Conservation (phyloP, 1,139 yeast species). For the Suhomyces terraborum region DNA sequence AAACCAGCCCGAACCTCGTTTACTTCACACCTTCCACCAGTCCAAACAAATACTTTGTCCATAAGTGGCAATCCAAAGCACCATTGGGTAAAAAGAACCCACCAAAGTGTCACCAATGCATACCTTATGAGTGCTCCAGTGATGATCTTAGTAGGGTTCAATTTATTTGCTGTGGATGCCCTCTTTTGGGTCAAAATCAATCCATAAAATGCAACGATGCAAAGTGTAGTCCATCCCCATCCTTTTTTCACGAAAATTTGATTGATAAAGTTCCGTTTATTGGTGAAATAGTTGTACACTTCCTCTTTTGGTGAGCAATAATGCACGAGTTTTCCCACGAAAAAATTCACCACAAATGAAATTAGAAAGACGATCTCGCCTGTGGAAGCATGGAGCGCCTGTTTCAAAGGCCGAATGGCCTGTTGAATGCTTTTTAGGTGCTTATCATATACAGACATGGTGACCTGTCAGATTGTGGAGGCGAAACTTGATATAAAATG, state of each 20-base stretch:
- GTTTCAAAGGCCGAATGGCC: conserved; percentile 11
- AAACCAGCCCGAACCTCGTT: conserved; percentile 10
- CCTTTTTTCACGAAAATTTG: conserved; percentile 79
- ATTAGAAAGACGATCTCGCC: conserved; percentile 29
- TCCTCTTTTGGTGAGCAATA: conserved; percentile 37
- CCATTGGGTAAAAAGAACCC: conserved; percentile 88
- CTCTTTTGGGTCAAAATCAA: conserved; percentile 7
- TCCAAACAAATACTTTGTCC: conserved; percentile 76
- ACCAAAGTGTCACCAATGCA: conserved; percentile 64
- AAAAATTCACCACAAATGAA: conserved; percentile 37
- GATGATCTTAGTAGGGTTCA: conserved; percentile 3
- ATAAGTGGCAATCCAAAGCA: conserved; percentile 83
- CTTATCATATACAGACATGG: conserved; percentile 24
- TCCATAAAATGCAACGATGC: conserved; percentile 32
- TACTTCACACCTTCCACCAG: conserved; percentile 77
- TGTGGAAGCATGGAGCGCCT: conserved; percentile 17
- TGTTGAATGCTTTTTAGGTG: conserved; percentile 18
- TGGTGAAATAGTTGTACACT: conserved; percentile 57
- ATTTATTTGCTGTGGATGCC: not conserved
- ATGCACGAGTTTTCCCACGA: conserved; percentile 38
- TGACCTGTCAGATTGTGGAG: conserved; percentile 1
- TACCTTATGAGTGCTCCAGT: conserved; percentile 40
- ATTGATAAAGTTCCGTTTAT: conserved; percentile 68
- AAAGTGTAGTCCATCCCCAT: conserved; percentile 85
- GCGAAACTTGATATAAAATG: not conserved